Base-by-base conservation (phyloP, 2,329 filamentous ascomycete genomes). In the Paraconiothyrium sp. region DNA sequence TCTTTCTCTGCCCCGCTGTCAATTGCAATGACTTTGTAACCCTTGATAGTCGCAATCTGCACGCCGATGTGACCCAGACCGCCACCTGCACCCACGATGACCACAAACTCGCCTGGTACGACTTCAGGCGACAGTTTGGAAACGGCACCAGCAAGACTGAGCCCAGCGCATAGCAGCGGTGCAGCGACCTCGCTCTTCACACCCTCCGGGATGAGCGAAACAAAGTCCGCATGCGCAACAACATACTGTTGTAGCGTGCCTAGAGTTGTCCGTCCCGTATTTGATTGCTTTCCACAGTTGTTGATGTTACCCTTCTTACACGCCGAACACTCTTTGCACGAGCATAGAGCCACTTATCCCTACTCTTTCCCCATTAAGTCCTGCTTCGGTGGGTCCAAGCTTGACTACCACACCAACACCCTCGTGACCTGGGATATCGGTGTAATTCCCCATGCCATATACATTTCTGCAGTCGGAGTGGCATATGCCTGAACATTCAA, bases 41-140 rank as follows among this genome's bases (percentile, higher is more conserved):
- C 94, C 92, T 97, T 96, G 59, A 93, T 93, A 77, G 89, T 91
- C 14, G 76, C 75, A 80, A 96, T 96, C 81, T 97, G 93, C 68
- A 92, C 84, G 20, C 92, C 92, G 67, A 95, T 84, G 58, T 86
- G 89, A 32, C 92, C 92, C 57, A 97, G 85, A 65, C 92, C 92
- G 75, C 93, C 92, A 61, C 92, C 92, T 27, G 92, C 93, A 71
- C 93, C 93, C 58, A 95, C 91, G 67, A 97, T 90, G 65, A 91
- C 93, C 14, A 97, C 88, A 24, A 84, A 89, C 76, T 95, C 88
- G 22, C 92, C 92, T 1, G 92, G 87, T 51, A 85, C 82, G 32
- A 86, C 88, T 50, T 88, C 89, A 0, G 92, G 92, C 78, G 93
- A 90, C 14, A 90, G 90, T 82, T 93, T 94, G 83, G 94, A 95